These are phyloP conservation scores for Phlegmacium glaucopus DNA, from an alignment of 768 basidiomycete species.

Conservation along the genomic window DNA sequence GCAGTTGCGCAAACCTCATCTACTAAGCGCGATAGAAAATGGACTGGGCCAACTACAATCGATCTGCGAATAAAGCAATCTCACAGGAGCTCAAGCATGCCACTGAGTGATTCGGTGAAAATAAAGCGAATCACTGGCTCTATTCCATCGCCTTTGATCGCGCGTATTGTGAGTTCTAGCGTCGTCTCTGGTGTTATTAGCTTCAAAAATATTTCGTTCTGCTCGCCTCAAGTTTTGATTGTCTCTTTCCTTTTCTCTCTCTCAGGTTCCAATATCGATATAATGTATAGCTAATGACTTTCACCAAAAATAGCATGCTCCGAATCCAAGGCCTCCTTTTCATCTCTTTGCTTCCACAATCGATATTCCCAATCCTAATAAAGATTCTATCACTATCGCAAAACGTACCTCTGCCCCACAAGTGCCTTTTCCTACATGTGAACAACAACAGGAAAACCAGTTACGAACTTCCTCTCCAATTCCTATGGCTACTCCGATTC, in stretches of 20 bases:
- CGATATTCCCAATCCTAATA: conserved; percentile 18
- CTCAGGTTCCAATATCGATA: too few species aligned
- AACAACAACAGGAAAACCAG: background rate
- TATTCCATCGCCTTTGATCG: conserved; percentile 29
- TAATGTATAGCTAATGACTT: background rate
- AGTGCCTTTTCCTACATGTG: too few species aligned
- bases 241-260: background rate
- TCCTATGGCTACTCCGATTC: too few species aligned
- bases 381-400: conserved; percentile 1
- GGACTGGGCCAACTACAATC: conserved; percentile 28
- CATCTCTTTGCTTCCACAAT: conserved; percentile 29
- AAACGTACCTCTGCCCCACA: background rate
- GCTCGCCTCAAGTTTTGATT: too few species aligned
- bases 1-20: too few species aligned
- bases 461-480: too few species aligned
- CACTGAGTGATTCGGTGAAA: background rate
- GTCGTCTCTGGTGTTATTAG: too few species aligned
- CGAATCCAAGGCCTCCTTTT: conserved; percentile 33
- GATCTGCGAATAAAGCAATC: conserved; percentile 27
- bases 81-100: conserved; percentile 7
- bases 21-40: too few species aligned
- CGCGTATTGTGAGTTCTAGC: conserved; percentile 33
- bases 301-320: conserved; percentile 28
- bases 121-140: conserved; percentile 16
- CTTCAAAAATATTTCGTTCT: too few species aligned